Evolutionary conservation across 2,329 filamentous ascomycete species (phyloP).

Genomic region (Pseudocercospora fijiensis): DNA sequence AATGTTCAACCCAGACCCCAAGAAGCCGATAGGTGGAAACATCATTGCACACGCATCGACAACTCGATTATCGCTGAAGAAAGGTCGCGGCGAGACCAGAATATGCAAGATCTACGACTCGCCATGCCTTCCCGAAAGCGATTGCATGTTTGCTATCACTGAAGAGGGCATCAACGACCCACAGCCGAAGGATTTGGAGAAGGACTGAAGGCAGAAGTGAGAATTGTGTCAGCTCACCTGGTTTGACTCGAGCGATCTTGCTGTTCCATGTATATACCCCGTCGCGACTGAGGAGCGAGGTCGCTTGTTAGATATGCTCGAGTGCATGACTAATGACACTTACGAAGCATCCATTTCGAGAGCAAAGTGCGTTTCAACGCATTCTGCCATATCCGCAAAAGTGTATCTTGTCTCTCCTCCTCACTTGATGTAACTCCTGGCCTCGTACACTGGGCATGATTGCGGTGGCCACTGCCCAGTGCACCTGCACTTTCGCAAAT

Average conservation of each 20-base stretch:
- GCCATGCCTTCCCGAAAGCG: slow-evolving; percentile 92
- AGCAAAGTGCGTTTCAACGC: background rate
- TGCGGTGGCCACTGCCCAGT: background rate
- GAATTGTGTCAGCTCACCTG: background rate
- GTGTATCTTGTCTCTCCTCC: background rate
- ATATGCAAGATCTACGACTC: slow-evolving; percentile 99
- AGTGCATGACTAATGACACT: slow-evolving; percentile 7
- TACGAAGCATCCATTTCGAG: background rate
- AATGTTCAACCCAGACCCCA: slow-evolving; percentile 99
- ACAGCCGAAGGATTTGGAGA: slow-evolving; percentile 90
- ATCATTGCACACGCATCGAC: slow-evolving; percentile 98
- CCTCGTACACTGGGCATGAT: background rate
- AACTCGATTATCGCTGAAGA: slow-evolving; percentile 90
- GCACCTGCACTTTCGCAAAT: background rate
- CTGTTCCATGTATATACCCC: slow-evolving; percentile 7
- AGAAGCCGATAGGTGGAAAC: slow-evolving; percentile 98
- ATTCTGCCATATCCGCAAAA: background rate
- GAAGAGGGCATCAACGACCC: slow-evolving; percentile 97
- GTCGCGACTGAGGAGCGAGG: background rate
- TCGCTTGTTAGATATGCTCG: slow-evolving; percentile 6
- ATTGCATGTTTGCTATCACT: slow-evolving; percentile 93
- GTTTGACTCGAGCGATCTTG: background rate
- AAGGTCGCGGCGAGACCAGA: slow-evolving; percentile 89
- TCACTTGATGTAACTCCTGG: background rate
- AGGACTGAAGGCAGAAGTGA: slow-evolving; percentile 52